phyloP scores from a whole-genome alignment of 768 basidiomycete species.

The Rhodotorula diobovata region DNA sequence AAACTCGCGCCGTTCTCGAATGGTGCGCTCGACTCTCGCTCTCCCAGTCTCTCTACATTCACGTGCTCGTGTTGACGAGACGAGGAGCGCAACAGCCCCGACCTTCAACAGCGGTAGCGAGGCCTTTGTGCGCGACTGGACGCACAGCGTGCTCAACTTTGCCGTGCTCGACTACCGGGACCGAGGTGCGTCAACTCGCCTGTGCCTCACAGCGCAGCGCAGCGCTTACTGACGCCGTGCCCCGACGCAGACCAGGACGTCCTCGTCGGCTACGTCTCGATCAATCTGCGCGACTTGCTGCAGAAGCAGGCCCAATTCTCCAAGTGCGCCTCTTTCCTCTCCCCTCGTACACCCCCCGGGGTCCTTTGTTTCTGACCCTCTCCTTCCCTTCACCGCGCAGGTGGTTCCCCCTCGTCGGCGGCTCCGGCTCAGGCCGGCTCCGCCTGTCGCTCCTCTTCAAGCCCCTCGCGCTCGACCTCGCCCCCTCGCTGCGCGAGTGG shows the following conservation, averaged over 20 bases:
- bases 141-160: neutral
- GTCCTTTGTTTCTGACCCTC: no score
- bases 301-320: constrained; percentile 19
- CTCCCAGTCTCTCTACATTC: no score
- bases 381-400: neutral
- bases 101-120: constrained; percentile 29
- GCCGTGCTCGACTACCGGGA: constrained; percentile 36
- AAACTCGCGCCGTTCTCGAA: constrained; percentile 24
- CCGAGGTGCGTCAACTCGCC: constrained; percentile 13
- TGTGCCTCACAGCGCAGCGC: no score
- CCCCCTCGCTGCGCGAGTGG: constrained; percentile 9
- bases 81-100: constrained; percentile 6
- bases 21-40: no score
- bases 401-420: constrained; percentile 13
- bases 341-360: neutral
- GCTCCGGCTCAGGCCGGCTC: constrained; percentile 24
- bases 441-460: constrained; percentile 30
- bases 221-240: neutral
- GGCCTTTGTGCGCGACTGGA: constrained; percentile 29
- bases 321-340: neutral
- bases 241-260: constrained; percentile 22
- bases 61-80: no score
- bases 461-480: constrained; percentile 20
- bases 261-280: constrained; percentile 18
- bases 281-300: constrained; percentile 15